Evolutionary conservation across 1,284 basidiomycete genomes (phyloP).

Genomic region (Naganishia cerealis): DNA sequence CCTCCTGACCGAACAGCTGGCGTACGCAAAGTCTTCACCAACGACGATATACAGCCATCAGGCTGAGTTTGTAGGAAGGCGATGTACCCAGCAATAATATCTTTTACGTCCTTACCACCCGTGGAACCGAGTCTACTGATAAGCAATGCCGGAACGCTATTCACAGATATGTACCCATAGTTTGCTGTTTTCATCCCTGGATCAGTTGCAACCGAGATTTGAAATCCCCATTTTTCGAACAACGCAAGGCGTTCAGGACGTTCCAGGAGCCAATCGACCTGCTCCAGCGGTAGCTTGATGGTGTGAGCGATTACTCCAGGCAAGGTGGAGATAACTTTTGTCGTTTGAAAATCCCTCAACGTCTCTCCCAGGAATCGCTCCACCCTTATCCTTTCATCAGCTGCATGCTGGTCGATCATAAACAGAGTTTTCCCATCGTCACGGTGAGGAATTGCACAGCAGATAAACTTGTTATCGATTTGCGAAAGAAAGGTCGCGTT

Average conservation of each 20-base stretch:
- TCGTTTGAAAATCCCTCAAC: constrained; percentile 63
- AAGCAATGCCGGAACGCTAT: constrained; percentile 47
- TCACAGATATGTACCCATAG: background rate
- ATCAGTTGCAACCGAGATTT: constrained; percentile 53
- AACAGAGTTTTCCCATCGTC: constrained; percentile 57
- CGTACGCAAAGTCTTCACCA: background rate
- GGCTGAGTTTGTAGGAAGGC: constrained; percentile 25
- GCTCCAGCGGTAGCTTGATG: constrained; percentile 66
- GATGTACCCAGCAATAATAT: constrained; percentile 20
- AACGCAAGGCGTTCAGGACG: constrained; percentile 52
- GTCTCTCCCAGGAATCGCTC: constrained; percentile 74
- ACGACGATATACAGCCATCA: constrained; percentile 26
- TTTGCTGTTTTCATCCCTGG: background rate
- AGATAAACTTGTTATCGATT: constrained; percentile 84
- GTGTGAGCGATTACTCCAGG: constrained; percentile 53
- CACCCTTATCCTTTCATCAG: constrained; percentile 85
- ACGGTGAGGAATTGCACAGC: constrained; percentile 58
- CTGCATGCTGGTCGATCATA: constrained; percentile 91
- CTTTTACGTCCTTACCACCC: constrained; percentile 40
- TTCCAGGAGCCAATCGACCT: constrained; percentile 60
- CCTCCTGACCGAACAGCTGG: constrained; percentile 47
- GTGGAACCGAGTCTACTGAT: constrained; percentile 40
- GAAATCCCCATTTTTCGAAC: constrained; percentile 71
- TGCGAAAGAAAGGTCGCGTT: constrained; percentile 69
- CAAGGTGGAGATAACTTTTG: constrained; percentile 50